Percentiles rank a stretch among this genome's conserved stretches.
Evolutionary conservation across 306 rosid genomes (phyloP).

Genomic region (Trifolium repens): DNA sequence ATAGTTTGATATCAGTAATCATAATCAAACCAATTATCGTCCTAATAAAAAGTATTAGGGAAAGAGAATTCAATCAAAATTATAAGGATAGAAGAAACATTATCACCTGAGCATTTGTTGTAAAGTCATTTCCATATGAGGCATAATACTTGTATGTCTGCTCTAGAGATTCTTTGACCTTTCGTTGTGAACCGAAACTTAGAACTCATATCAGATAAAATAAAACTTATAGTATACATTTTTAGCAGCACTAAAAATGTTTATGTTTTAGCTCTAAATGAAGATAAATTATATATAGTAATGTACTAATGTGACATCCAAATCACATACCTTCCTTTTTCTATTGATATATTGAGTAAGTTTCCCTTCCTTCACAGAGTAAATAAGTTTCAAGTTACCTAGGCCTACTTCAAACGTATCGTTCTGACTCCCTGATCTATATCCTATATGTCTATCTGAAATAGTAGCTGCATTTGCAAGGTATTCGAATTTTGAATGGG

Average conservation of each 20-base stretch:
- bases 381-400: conserved; percentile 71
- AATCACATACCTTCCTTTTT: conserved; percentile 58
- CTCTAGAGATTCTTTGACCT: conserved; percentile 56
- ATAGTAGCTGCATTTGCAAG: conserved; percentile 50
- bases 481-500: conserved; percentile 19
- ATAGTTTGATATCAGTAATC: conserved; percentile 26
- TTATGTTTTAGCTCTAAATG: conserved; percentile 6
- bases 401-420: conserved; percentile 62
- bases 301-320: conserved; percentile 19
- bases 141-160: conserved; percentile 51
- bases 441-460: conserved; percentile 47
- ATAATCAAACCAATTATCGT: conserved; percentile 3
- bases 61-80: not conserved
- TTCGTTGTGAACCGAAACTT: conserved; percentile 39
- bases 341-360: conserved; percentile 61
- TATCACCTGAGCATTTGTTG: conserved; percentile 50
- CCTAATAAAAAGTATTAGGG: conserved; percentile 4
- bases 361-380: conserved; percentile 62
- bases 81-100: conserved; percentile 21
- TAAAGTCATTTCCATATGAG: conserved; percentile 49
- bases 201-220: conserved; percentile 26
- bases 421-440: conserved; percentile 47
- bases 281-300: conserved; percentile 17
- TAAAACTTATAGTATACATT: not conserved
- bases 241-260: conserved; percentile 28